These are phyloP conservation scores for Glebionis coronaria DNA, from an alignment of 129 eudicot genomes.

Conservation along the genomic window DNA sequence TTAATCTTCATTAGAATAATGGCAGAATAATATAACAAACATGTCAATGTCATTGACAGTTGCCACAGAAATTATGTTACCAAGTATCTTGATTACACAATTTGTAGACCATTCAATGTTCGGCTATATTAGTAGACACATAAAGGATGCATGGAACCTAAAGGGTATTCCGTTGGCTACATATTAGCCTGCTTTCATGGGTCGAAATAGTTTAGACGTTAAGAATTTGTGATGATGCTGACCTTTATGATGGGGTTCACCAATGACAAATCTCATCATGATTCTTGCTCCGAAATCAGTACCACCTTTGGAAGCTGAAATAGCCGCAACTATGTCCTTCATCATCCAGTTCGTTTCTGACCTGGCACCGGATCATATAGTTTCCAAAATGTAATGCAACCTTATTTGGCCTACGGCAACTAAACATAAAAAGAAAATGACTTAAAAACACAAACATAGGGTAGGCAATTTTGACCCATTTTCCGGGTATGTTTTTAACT, in stretches of 20 bases:
- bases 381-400: constrained; percentile 57
- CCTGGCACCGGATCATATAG: constrained; percentile 46
- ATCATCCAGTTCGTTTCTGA: not conserved
- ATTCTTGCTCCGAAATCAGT: constrained; percentile 32
- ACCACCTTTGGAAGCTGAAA: constrained; percentile 5
- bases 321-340: not conserved
- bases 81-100: too few relatives aligned
- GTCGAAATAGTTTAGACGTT: constrained; percentile 56
- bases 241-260: constrained; percentile 57
- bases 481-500: too few relatives aligned
- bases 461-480: not conserved
- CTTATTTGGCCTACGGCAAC: not conserved
- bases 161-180: too few relatives aligned
- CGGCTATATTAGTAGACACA: too few relatives aligned
- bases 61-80: too few relatives aligned
- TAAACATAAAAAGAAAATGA: too few relatives aligned
- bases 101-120: too few relatives aligned
- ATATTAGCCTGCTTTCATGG: constrained; percentile 47
- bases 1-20: too few relatives aligned
- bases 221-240: constrained; percentile 44
- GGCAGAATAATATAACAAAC: too few relatives aligned
- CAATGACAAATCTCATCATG: constrained; percentile 23
- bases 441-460: too few relatives aligned
- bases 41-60: too few relatives aligned
- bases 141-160: too few relatives aligned